phyloP scores from a whole-genome alignment of 2,329 filamentous ascomycete genomes.

The Talaromyces sp. region DNA sequence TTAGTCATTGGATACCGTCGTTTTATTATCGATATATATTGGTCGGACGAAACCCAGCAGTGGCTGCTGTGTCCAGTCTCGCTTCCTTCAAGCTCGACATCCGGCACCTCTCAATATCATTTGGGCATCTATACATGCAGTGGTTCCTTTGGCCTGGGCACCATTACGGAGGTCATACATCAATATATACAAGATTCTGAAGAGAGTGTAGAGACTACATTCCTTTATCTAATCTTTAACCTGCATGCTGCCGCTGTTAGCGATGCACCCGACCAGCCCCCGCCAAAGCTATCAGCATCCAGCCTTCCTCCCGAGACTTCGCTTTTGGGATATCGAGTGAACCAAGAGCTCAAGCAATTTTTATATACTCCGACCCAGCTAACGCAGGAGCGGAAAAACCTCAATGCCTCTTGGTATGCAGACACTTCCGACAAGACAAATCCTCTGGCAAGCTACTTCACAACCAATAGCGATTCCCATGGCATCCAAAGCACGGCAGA shows the following conservation, averaged over 20 bases:
- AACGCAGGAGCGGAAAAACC: constrained; percentile 47
- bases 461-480: constrained; percentile 29
- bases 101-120: constrained; percentile 33
- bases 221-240: constrained; percentile 53
- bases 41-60: constrained; percentile 49
- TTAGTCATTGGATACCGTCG: constrained; percentile 55
- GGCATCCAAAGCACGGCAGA: constrained; percentile 46
- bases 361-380: constrained; percentile 53
- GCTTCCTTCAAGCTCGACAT: constrained; percentile 34
- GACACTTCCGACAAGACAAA: constrained; percentile 32
- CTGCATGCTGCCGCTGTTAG: constrained; percentile 51
- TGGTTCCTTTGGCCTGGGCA: constrained; percentile 45
- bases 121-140: constrained; percentile 56
- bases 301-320: constrained; percentile 42
- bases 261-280: constrained; percentile 37
- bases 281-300: constrained; percentile 34
- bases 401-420: constrained; percentile 56
- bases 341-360: constrained; percentile 44
- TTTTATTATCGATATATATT: constrained; percentile 58
- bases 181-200: constrained; percentile 51
- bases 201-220: constrained; percentile 50
- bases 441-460: constrained; percentile 51
- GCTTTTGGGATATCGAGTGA: constrained; percentile 45
- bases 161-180: constrained; percentile 47
- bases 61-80: constrained; percentile 61